phyloP scores from a whole-genome alignment of 2,329 filamentous ascomycete genomes.

The Fusarium domesticum region DNA sequence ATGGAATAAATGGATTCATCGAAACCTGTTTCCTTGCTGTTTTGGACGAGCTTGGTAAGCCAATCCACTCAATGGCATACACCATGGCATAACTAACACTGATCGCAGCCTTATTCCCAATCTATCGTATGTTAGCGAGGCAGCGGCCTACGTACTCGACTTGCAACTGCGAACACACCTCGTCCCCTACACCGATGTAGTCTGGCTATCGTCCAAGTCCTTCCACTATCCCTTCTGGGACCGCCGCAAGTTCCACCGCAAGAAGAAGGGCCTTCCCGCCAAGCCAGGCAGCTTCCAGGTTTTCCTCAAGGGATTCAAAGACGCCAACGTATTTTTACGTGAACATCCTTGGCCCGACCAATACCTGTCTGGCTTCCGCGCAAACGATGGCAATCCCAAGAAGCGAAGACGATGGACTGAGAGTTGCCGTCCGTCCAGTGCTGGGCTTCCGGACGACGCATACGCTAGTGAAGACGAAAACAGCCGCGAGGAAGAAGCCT shows the following conservation, averaged over 20 bases:
- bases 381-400: conserved; percentile 63
- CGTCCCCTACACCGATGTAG: conserved; percentile 94
- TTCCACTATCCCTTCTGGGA: conserved; percentile 99
- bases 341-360: conserved; percentile 98
- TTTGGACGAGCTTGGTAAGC: conserved; percentile 83
- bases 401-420: conserved; percentile 68
- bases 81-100: conserved; percentile 12
- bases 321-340: conserved; percentile 90
- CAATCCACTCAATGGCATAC: background rate
- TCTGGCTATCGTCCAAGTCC: conserved; percentile 89
- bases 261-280: conserved; percentile 79
- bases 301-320: conserved; percentile 94
- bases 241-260: conserved; percentile 79
- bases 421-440: conserved; percentile 66
- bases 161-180: conserved; percentile 84
- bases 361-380: conserved; percentile 66
- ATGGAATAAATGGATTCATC: conserved; percentile 99
- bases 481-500: conserved; percentile 46
- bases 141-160: conserved; percentile 93
- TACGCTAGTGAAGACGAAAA: conserved; percentile 63
- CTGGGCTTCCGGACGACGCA: conserved; percentile 54
- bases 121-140: conserved; percentile 95
- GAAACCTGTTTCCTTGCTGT: conserved; percentile 95
- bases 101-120: conserved; percentile 80
- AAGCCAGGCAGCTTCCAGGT: conserved; percentile 97